A percentile compares a stretch with the other conserved stretches of the same genome.
These are phyloP conservation scores for Coffea humblotiana DNA, from an alignment of 305 asterid genomes.

Conservation along the genomic window DNA sequence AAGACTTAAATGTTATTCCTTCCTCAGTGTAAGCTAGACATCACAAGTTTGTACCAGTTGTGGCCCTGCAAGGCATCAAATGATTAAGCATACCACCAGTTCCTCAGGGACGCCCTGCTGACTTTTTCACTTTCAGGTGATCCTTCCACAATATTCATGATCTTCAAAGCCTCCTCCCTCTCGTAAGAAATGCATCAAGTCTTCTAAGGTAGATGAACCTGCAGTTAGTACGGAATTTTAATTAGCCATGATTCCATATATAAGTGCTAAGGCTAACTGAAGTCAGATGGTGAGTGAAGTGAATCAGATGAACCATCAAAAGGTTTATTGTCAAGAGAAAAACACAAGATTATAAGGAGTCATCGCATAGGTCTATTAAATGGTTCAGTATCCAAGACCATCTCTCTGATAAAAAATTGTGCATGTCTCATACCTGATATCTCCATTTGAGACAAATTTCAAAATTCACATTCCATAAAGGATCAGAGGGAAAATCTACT, in stretches of 20 bases:
- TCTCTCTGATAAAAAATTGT: neutral
- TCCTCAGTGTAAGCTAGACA: neutral
- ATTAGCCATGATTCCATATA: neutral
- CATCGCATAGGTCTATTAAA: neutral
- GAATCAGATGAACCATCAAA: neutral
- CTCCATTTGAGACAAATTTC: neutral
- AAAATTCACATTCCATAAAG: neutral
- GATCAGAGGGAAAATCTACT: neutral
- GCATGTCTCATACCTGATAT: neutral
- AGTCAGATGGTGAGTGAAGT: neutral
- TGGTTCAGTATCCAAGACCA: neutral
- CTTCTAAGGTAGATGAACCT: slow-evolving; percentile 40
- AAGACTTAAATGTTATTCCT: neutral
- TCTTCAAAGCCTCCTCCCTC: slow-evolving; percentile 53
- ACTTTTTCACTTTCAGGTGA: slow-evolving; percentile 58
- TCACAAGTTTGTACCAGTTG: neutral
- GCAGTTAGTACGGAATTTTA: slow-evolving; percentile 6
- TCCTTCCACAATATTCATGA: slow-evolving; percentile 57
- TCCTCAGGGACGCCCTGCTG: slow-evolving; percentile 74
- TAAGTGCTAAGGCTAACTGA: neutral
- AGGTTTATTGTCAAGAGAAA: neutral
- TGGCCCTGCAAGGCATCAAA: neutral
- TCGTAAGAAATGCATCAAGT: slow-evolving; percentile 42
- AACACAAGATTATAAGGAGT: neutral
- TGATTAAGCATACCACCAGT: slow-evolving; percentile 68